phyloP scores from a whole-genome alignment of 2,329 filamentous ascomycete genomes.

The Sphaerostilbella broomeana region DNA sequence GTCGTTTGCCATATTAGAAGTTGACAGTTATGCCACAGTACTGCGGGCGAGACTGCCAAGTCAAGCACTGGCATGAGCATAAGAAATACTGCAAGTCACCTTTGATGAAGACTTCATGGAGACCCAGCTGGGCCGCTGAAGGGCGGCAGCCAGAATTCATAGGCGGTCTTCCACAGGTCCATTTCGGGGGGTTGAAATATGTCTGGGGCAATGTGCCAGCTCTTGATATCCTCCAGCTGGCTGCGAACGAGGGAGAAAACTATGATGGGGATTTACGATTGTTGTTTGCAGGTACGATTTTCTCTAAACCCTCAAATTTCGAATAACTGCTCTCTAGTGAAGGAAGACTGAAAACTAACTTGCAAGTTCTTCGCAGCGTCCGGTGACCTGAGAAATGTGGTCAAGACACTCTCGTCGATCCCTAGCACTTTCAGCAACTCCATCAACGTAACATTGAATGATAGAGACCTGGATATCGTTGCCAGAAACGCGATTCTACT shows the following conservation, averaged over 20 bases:
- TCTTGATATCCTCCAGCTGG: slow-evolving; percentile 1
- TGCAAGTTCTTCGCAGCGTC: not conserved
- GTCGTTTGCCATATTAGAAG: no score
- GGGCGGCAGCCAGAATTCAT: not conserved
- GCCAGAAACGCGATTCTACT: slow-evolving; percentile 5
- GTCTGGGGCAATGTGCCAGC: slow-evolving; percentile 7
- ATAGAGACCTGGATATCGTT: not conserved
- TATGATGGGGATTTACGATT: not conserved
- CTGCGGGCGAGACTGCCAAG: slow-evolving; percentile 4
- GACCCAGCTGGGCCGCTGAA: not conserved
- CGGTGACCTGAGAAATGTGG: slow-evolving; percentile 4
- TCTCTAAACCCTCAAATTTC: no score
- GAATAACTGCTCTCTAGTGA: not conserved
- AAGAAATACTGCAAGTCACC: not conserved
- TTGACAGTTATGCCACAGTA: no score
- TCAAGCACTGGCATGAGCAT: not conserved
- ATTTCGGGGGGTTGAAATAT: not conserved
- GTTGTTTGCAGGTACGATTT: slow-evolving; percentile 1
- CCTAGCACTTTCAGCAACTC: not conserved
- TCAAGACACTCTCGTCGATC: slow-evolving; percentile 2
- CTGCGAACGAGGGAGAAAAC: slow-evolving; percentile 1
- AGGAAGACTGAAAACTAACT: not conserved
- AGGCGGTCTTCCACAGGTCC: not conserved
- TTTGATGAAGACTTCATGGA: not conserved
- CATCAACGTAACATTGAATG: slow-evolving; percentile 1